Evolutionary conservation across 2,329 filamentous ascomycete genomes (phyloP), one percentile per base, ranked within the genome.

Genomic region (Drechmeria coniospora): DNA sequence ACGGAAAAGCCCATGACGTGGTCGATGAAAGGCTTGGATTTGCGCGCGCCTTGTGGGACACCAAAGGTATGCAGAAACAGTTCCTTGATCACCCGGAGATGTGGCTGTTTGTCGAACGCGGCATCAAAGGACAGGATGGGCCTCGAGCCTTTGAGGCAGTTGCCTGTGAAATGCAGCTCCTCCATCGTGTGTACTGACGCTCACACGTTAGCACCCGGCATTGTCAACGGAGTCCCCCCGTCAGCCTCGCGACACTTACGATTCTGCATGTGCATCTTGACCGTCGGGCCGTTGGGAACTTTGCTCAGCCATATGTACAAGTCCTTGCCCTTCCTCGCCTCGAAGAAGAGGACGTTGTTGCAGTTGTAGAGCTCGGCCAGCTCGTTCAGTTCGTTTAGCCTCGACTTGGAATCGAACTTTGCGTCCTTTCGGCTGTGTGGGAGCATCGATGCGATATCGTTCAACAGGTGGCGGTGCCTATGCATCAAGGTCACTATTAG

Each of bases 361-460:
- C 82, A 92, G 50, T 90, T 92, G 63, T 92, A 90, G 17, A 93
- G 43, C 46, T 78, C 72, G 32, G 64, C 63, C 23, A 72, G 59
- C 47, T 86, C 81, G 57, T 90, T 90, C 28, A 92, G 69, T 49
- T 79, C 63, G 66, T 74, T 68, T 42, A 84, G 67, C 61, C 90
- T 84, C 21, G 81, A 86, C 59, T 95, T 95, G 29, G 83, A 90
- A 54, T 98, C 90, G 40, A 94, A 81, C 57, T 98, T 98, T 43
- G 80, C 83, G 51, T 98, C 90, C 60, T 92, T 93, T 47, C 83
- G 75, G 39, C 77, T 76, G 53, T 98, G 90, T 3, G 90, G 90
- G 39, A 98, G 74, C 54, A 98, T 74, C 17, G 79, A 68, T 32
- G 83, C 74, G 26, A 98, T 65, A 47, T 98, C 90, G 46, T 86